Conservation (phyloP, 2,329 filamentous ascomycete species). For the Verticillium nonalfalfae region DNA sequence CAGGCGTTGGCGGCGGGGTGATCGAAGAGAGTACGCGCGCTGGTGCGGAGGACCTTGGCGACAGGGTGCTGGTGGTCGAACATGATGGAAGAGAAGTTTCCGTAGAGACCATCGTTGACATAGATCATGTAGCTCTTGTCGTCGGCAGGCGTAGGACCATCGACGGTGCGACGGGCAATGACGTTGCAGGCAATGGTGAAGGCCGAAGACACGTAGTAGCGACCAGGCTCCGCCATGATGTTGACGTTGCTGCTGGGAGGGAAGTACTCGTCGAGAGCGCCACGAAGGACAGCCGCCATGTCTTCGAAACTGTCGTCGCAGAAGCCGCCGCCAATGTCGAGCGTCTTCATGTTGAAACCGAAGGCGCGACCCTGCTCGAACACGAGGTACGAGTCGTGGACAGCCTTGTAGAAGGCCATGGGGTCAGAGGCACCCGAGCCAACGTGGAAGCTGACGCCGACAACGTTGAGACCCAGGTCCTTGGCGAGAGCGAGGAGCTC, state of each 20-base stretch:
- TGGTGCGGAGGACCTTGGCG: conserved; percentile 69
- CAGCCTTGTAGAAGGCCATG: conserved; percentile 83
- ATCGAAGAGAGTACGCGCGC: conserved; percentile 53
- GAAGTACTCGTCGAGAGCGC: conserved; percentile 82
- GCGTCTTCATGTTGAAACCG: conserved; percentile 76
- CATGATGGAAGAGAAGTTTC: conserved; percentile 98
- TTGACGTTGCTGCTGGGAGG: conserved; percentile 64
- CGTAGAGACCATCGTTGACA: conserved; percentile 94
- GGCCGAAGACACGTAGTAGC: conserved; percentile 89
- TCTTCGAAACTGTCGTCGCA: conserved; percentile 83
- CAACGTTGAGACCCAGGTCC: conserved; percentile 79
- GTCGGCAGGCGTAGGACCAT: conserved; percentile 59
- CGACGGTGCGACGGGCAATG: conserved; percentile 87
- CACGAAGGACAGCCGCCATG: conserved; percentile 76
- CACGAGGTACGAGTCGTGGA: conserved; percentile 79
- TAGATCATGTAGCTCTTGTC: conserved; percentile 90
- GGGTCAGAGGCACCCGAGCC: conserved; percentile 94
- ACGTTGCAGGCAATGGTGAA: conserved; percentile 95
- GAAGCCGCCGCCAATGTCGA: conserved; percentile 95
- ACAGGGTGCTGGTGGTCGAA: conserved; percentile 94
- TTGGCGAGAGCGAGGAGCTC: conserved; percentile 74
- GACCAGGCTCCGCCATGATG: conserved; percentile 92
- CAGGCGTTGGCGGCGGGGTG: conserved; percentile 41
- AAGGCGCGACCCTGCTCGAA: conserved; percentile 76
- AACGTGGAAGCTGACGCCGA: conserved; percentile 96